phyloP scores from a whole-genome alignment of 257 asterid genomes.

The Fraxinus excelsior region DNA sequence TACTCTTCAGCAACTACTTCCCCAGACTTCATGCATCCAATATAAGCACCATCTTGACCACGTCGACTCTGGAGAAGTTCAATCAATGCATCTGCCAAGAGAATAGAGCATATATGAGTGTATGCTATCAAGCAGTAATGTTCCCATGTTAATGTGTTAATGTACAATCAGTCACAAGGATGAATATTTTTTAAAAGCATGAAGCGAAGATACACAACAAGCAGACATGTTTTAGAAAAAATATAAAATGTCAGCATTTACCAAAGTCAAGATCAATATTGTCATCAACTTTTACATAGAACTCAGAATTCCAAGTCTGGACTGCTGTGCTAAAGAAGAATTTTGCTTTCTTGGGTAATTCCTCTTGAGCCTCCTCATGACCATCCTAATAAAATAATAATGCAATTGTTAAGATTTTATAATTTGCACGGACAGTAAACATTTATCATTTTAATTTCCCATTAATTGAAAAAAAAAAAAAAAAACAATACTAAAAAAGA shows the following conservation, averaged over 20 bases:
- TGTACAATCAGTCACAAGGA: neutral
- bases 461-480: neutral
- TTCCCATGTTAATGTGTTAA: neutral
- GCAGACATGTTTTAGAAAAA: constrained; percentile 4
- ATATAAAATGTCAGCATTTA: constrained; percentile 32
- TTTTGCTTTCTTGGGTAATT: constrained; percentile 79
- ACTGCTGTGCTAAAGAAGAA: constrained; percentile 80
- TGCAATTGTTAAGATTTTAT: neutral
- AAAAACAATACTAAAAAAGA: neutral
- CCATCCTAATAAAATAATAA: constrained; percentile 49
- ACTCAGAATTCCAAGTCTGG: constrained; percentile 93
- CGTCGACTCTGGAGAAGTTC: constrained; percentile 76
- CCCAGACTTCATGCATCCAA: constrained; percentile 98
- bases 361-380: constrained; percentile 95
- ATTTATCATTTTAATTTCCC: neutral
- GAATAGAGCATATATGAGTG: neutral
- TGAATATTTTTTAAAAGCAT: constrained; percentile 6
- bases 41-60: constrained; percentile 71
- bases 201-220: neutral
- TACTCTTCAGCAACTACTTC: constrained; percentile 83
- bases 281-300: constrained; percentile 81
- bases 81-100: constrained; percentile 62
- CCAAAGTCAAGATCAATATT: constrained; percentile 73
- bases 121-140: neutral
- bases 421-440: neutral